Evolutionary conservation across 2,329 filamentous ascomycete species (phyloP).

Genomic region (Fusarium sp.): DNA sequence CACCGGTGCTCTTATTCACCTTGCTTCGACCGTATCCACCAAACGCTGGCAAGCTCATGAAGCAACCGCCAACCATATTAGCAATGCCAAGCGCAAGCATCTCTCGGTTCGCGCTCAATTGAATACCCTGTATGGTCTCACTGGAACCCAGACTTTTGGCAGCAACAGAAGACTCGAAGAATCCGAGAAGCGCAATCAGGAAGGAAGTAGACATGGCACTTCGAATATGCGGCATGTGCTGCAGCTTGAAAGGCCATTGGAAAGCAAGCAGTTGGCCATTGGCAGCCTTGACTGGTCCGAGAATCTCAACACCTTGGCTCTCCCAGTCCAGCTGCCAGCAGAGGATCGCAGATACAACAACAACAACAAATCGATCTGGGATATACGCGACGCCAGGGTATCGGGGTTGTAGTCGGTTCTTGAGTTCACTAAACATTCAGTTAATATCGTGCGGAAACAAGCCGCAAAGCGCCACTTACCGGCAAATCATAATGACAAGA

Average conservation of each 20-base stretch:
- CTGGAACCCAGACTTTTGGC: conserved; percentile 86
- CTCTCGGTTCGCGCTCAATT: conserved; percentile 90
- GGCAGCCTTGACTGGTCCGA: conserved; percentile 82
- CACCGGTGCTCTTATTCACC: conserved; percentile 92
- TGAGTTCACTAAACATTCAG: conserved; percentile 72
- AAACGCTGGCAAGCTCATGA: conserved; percentile 93
- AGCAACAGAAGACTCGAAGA: conserved; percentile 97
- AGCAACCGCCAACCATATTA: conserved; percentile 91
- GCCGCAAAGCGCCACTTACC: conserved; percentile 62
- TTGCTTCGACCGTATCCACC: conserved; percentile 97
- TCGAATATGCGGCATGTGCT: conserved; percentile 83
- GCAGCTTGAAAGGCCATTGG: conserved; percentile 83
- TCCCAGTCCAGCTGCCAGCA: conserved; percentile 85
- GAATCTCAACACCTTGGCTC: conserved; percentile 80
- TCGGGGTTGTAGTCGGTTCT: conserved; percentile 81
- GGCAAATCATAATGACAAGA: conserved; percentile 87
- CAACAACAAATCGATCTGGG: conserved; percentile 90
- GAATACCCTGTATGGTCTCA: conserved; percentile 80
- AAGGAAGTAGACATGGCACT: conserved; percentile 92
- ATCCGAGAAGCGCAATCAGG: conserved; percentile 93
- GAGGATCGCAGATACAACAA: conserved; percentile 84
- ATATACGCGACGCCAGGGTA: conserved; percentile 87
- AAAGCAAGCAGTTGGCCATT: conserved; percentile 81
- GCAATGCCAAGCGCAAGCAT: conserved; percentile 91
- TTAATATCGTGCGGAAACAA: conserved; percentile 8